Conservation (phyloP, 2,329 filamentous ascomycete genomes). For the Phyllosticta citribraziliensis region DNA sequence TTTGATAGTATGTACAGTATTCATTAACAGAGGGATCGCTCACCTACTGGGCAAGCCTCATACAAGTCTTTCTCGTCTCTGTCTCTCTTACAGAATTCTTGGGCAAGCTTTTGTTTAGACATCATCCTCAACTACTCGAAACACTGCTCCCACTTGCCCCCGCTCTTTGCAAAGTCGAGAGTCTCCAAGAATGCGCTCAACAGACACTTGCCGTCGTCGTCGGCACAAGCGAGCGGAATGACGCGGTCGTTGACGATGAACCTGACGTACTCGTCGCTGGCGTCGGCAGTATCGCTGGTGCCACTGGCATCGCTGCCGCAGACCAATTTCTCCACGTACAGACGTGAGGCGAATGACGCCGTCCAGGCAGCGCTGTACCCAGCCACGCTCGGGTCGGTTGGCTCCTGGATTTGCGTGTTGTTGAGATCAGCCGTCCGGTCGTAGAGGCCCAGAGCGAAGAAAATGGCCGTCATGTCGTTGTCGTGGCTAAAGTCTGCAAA, state of each 20-base stretch:
- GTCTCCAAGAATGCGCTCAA: constrained; percentile 63
- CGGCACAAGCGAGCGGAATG: constrained; percentile 61
- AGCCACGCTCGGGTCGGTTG: constrained; percentile 37
- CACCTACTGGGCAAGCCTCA: too few species aligned
- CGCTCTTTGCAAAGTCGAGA: constrained; percentile 60
- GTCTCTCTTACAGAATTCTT: not conserved
- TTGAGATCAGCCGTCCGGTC: constrained; percentile 47
- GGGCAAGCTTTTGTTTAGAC: not conserved
- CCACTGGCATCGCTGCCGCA: constrained; percentile 44
- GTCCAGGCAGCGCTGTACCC: constrained; percentile 70
- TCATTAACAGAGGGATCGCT: too few species aligned
- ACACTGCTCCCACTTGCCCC: constrained; percentile 66
- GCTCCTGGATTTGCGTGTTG: constrained; percentile 38
- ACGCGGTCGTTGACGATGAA: constrained; percentile 79
- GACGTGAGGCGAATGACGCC: constrained; percentile 70
- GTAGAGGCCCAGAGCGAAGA: constrained; percentile 69
- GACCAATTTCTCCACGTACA: constrained; percentile 81
- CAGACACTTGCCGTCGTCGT: constrained; percentile 60
- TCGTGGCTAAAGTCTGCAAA: constrained; percentile 93
- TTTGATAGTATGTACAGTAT: too few species aligned
- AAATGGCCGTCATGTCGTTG: constrained; percentile 72
- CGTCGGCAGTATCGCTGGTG: not conserved
- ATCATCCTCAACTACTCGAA: constrained; percentile 15
- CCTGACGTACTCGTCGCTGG: constrained; percentile 64
- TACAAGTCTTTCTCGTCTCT: not conserved